These are phyloP conservation scores for Tolypocladium inflatum DNA, from an alignment of 2,329 filamentous ascomycete genomes.

Conservation along the genomic window DNA sequence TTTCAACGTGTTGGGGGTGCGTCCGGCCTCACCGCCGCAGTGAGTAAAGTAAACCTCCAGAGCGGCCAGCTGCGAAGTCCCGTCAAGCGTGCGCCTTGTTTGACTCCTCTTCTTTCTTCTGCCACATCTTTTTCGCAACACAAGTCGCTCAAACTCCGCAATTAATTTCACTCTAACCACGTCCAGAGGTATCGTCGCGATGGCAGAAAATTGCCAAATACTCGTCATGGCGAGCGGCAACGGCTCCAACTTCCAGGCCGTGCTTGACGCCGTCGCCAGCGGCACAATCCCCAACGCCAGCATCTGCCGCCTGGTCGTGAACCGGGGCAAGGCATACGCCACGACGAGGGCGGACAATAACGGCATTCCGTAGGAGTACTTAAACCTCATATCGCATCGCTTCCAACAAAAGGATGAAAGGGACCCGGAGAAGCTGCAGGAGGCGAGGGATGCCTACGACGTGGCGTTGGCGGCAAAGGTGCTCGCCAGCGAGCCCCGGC, in stretches of 20 bases:
- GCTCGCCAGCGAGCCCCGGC: constrained; percentile 41
- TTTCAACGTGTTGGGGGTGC: too few relatives aligned
- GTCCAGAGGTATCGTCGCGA: neutral
- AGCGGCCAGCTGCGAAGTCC: too few relatives aligned
- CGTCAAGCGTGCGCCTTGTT: too few relatives aligned
- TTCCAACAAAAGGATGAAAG: constrained; percentile 45
- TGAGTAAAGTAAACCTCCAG: too few relatives aligned
- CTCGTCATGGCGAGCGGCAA: constrained; percentile 63
- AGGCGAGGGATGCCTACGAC: constrained; percentile 62
- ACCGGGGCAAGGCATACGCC: constrained; percentile 38
- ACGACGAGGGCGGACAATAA: constrained; percentile 23
- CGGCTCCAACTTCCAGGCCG: constrained; percentile 71
- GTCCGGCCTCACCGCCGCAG: too few relatives aligned
- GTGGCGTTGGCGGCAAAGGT: constrained; percentile 62
- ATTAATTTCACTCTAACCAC: neutral
- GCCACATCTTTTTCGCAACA: too few relatives aligned
- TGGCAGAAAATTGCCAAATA: constrained; percentile 34
- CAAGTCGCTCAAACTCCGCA: too few relatives aligned
- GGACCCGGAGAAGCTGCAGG: constrained; percentile 41
- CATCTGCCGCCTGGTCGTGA: constrained; percentile 39
- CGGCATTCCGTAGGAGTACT: constrained; percentile 60
- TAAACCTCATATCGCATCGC: constrained; percentile 71
- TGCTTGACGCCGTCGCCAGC: constrained; percentile 40
- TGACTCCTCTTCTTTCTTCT: too few relatives aligned
- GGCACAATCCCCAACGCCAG: constrained; percentile 28